Base-by-base conservation (phyloP, 495 filamentous ascomycete species). In the Aspergillus egyptiacus region DNA sequence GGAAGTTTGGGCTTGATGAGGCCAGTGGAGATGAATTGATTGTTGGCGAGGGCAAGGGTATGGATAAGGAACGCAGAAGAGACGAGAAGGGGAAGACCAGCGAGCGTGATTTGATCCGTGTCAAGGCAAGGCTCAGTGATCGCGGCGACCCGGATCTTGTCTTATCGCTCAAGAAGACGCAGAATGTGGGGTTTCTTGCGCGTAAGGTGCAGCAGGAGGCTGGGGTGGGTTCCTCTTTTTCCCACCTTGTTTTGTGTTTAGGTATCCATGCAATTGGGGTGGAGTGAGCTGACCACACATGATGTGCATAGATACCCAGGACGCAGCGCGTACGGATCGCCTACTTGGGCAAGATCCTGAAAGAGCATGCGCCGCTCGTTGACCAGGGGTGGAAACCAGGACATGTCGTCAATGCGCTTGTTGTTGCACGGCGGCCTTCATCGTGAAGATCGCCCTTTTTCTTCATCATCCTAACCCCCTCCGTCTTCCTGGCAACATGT, bases 281-380 rank as follows among this genome's bases (percentile, higher is more conserved):
- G n/a, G n/a, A n/a, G n/a, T n/a, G n/a, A n/a, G n/a, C n/a, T n/a
- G n/a, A n/a, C n/a, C n/a, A n/a, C n/a, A 52, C 47, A 15, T 36
- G 46, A 2, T 28, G 40, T 28, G 48, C 14, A 17, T 28, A 72
- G 69, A 67, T 87, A 18, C 55, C 75, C 1, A 62, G 66, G 36
- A 63, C 66, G 22, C 80, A 77, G 51, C 76, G 73, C 23, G 68
- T 95, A 18, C 79, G 76, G 31, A 76, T 95, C 22, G 84, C 76
- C 31, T 94, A 91, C 60, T 76, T 93, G 61, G 90, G 90, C 41
- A 84, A 79, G 58, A 77, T 91, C 30, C 73, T 95, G 13, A 79
- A 83, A 48, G 87, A 93, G 54, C 71, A 73, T 25, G 57, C 74
- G 19, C 67, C 84, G 0, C 61, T 95, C 13, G 59, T 65, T 14